Evolutionary conservation across 345 rosid species (phyloP), one percentile per base, ranked within the genome.

Genomic region (Populus pruinosa): DNA sequence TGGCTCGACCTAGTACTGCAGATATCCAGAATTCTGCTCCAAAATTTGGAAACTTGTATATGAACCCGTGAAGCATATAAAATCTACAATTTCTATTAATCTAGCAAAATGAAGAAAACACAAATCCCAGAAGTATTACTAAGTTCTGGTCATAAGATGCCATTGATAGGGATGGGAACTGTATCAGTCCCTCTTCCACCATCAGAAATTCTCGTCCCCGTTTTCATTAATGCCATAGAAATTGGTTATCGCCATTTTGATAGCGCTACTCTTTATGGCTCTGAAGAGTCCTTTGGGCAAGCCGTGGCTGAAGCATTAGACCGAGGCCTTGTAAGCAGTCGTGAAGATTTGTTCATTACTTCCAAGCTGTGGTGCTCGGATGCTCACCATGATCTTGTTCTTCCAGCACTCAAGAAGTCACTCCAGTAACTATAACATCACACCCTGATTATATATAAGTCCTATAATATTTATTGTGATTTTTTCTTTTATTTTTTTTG

Each of bases 181-280:
- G 88, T 83, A 1, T 75, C 80, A 14, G 65, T 71, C 59, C 61
- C 61, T 75, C 80, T 80, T 4, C 86, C 79, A 6, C 82, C 78
- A 43, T 69, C 80, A 0, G 38, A 68, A 13, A 29, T 55, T 21
- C 53, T 87, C 31, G 83, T 80, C 67, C 17, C 25, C 47, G 72
- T 84, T 1, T 43, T 88, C 29, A 63, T 88, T 0, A 82, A 86
- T 1, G 89, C 91, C 3, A 84, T 90, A 61, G 78, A 71, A 76
- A 76, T 78, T 2, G 93, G 98, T 6, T 91, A 87, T 77, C 81
- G 98, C 41, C 98, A 93, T 72, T 91, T 91, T 18, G 98, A 93
- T 76, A 93, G 92, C 0, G 91, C 98, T 10, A 70, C 88, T 0
- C 6, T 76, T 21, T 91, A 91, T 66, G 81, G 72, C 2, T 69